These are phyloP conservation scores for Simplicillium sp. DNA, from an alignment of 2,329 filamentous ascomycete genomes.

Conservation along the genomic window DNA sequence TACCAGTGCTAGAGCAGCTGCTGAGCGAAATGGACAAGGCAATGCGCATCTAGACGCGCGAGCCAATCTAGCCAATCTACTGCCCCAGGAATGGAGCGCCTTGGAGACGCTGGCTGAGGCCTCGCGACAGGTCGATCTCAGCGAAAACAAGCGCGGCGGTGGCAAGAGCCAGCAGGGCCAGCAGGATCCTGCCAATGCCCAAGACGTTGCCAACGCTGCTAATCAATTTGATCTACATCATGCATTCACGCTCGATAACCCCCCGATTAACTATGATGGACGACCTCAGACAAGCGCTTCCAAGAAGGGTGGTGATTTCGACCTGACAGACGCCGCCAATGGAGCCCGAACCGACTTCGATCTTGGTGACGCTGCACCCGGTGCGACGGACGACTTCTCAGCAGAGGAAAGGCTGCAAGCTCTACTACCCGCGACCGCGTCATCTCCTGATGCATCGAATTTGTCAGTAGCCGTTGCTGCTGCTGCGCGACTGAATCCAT, in stretches of 20 bases:
- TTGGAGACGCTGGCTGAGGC: constrained; percentile 83
- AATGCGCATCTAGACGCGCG: constrained; percentile 19
- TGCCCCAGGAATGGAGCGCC: constrained; percentile 62
- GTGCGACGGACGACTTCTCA: constrained; percentile 25
- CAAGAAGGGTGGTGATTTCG: background rate
- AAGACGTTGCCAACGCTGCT: constrained; percentile 11
- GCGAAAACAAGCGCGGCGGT: constrained; percentile 44
- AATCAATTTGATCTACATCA: constrained; percentile 46
- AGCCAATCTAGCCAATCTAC: constrained; percentile 16
- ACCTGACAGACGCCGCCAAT: constrained; percentile 6
- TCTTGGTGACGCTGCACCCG: constrained; percentile 10
- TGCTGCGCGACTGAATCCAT: constrained; percentile 43
- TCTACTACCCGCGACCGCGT: constrained; percentile 25
- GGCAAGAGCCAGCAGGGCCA: constrained; percentile 26
- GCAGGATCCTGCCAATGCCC: constrained; percentile 19
- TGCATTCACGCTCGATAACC: constrained; percentile 48
- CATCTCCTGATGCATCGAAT: constrained; percentile 34
- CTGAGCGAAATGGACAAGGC: constrained; percentile 17
- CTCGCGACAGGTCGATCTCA: constrained; percentile 66
- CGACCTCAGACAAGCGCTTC: constrained; percentile 9
- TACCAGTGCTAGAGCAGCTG: constrained; percentile 33
- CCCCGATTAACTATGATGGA: constrained; percentile 38
- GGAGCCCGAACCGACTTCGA: constrained; percentile 6
- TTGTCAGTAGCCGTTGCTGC: constrained; percentile 48
- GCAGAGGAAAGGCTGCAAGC: constrained; percentile 42